A percentile compares a stretch with the other conserved stretches of the same genome.
phyloP scores from a whole-genome alignment of 192 early-diverging fungal genomes.

The Umbelopsis sp. region DNA sequence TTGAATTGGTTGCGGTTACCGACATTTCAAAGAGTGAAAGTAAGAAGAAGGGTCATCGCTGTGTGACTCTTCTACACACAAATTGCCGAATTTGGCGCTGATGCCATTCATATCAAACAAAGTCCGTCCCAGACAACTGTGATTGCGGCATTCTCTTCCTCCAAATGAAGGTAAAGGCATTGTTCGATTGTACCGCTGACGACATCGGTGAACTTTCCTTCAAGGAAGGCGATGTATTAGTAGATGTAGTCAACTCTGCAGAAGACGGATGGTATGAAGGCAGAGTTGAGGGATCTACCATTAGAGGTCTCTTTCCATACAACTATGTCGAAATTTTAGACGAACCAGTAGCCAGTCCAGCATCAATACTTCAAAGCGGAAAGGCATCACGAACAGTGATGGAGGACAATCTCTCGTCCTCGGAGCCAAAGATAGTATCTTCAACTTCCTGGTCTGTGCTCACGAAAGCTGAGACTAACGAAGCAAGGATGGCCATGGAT shows the following conservation, averaged over 20 bases:
- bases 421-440: slow-evolving; percentile 5
- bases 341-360: neutral
- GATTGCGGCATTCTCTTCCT: slow-evolving; percentile 1
- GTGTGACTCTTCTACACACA: neutral
- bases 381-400: neutral
- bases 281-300: slow-evolving; percentile 41
- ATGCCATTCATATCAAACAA: too few species aligned
- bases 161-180: slow-evolving; percentile 47
- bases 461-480: slow-evolving; percentile 1
- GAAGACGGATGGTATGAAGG: slow-evolving; percentile 65
- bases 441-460: slow-evolving; percentile 8
- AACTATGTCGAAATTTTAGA: slow-evolving; percentile 57
- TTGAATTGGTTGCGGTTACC: neutral
- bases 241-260: slow-evolving; percentile 48
- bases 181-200: slow-evolving; percentile 63
- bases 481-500: neutral
- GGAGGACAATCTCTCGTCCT: neutral
- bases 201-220: slow-evolving; percentile 60
- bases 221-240: slow-evolving; percentile 49
- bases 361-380: neutral
- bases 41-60: neutral
- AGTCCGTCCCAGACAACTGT: neutral
- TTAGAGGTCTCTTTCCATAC: slow-evolving; percentile 58
- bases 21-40: neutral
- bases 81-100: neutral